Evolutionary conservation across 2,329 filamentous ascomycete genomes (phyloP).

Genomic region (Ophiostoma novo-ulmi): DNA sequence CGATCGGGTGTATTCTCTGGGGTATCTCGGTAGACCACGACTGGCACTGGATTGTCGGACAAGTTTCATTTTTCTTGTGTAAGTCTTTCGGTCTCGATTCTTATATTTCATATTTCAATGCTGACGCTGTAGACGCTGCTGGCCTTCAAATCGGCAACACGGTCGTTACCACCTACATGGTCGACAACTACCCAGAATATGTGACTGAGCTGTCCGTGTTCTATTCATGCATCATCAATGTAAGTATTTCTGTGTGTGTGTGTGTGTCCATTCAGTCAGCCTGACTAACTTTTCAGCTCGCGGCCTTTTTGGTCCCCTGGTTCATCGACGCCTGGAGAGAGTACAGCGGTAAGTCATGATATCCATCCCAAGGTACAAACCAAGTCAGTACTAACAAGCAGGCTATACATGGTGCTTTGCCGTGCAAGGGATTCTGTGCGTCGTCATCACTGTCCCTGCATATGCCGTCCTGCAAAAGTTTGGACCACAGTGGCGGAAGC

Average conservation of each 20-base stretch:
- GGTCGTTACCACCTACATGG: conserved; percentile 39
- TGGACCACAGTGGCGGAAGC: neutral
- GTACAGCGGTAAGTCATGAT: neutral
- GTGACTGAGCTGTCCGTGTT: conserved; percentile 49
- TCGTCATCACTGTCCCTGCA: conserved; percentile 11
- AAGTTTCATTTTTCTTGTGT: neutral
- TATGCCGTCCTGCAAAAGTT: neutral
- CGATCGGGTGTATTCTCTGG: conserved; percentile 37
- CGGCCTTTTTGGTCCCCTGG: neutral
- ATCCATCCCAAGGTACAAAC: too few species aligned
- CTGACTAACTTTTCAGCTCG: neutral
- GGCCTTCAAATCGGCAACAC: conserved; percentile 57
- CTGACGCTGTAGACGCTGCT: conserved; percentile 28
- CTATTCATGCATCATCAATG: conserved; percentile 3
- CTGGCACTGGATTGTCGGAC: neutral
- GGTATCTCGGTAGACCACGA: neutral
- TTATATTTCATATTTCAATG: conserved; percentile 27
- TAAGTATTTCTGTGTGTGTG: neutral
- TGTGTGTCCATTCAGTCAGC: neutral
- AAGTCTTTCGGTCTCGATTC: neutral
- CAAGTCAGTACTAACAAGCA: conserved; percentile 30
- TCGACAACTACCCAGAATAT: conserved; percentile 52
- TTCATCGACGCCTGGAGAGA: neutral
- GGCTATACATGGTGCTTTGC: conserved; percentile 50
- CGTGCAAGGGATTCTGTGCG: conserved; percentile 42